A percentile compares a stretch with the other conserved stretches of the same genome.
These are phyloP conservation scores for Colletotrichum sp. DNA, from an alignment of 2,329 filamentous ascomycete genomes.

Conservation along the genomic window DNA sequence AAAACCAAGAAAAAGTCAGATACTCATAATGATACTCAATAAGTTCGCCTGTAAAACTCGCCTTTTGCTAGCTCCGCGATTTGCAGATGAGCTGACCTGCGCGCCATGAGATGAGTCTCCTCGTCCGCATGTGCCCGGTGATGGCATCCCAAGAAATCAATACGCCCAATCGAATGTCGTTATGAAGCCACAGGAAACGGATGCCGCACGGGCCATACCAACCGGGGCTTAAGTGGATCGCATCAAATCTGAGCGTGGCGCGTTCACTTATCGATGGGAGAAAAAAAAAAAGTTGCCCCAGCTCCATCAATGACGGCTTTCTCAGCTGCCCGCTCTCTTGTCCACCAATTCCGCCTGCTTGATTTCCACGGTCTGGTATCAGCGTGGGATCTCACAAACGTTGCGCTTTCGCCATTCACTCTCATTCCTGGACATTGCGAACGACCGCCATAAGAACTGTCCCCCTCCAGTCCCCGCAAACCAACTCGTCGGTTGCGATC, in stretches of 20 bases:
- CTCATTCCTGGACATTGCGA: background rate
- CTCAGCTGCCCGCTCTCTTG: background rate
- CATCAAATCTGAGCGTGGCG: conserved; percentile 8
- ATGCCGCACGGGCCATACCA: background rate
- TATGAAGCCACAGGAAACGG: background rate
- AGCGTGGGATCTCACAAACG: background rate
- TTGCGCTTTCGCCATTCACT: background rate
- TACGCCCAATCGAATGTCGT: background rate
- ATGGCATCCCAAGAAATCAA: background rate
- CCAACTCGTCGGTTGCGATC: background rate
- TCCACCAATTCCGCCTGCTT: background rate
- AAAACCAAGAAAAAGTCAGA: background rate
- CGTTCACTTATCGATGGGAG: conserved; percentile 1
- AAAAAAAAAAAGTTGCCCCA: conserved; percentile 17
- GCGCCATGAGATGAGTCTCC: background rate
- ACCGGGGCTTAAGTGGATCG: background rate
- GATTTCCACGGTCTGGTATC: background rate
- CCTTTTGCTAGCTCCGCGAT: background rate
- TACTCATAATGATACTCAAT: background rate
- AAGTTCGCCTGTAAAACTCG: background rate
- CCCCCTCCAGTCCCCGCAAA: background rate
- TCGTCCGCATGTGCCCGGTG: background rate
- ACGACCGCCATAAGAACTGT: background rate
- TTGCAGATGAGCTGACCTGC: background rate
- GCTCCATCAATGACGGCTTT: conserved; percentile 5